Evolutionary conservation across 805 yeast genomes (phyloP).

Genomic region (Pichia manshurica): DNA sequence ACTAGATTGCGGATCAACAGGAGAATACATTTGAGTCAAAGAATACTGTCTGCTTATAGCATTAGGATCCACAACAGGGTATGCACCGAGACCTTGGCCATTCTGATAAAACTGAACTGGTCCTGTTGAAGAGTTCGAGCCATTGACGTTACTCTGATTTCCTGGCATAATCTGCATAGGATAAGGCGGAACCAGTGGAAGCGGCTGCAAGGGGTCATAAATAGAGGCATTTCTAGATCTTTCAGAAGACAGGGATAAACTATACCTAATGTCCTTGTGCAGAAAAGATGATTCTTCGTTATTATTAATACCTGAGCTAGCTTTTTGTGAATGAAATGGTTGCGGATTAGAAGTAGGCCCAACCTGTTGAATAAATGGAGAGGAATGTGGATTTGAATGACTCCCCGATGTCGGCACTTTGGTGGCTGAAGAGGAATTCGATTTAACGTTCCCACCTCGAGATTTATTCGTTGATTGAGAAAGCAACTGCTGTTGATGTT

Average conservation of each 20-base stretch:
- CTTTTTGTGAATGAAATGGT: conserved; percentile 7
- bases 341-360: conserved; percentile 12
- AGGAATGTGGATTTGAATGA: neutral
- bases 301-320: neutral
- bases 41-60: conserved; percentile 8
- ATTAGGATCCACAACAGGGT: conserved; percentile 4
- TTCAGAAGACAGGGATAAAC: conserved; percentile 19
- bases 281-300: conserved; percentile 21
- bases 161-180: neutral
- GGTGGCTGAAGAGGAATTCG: neutral
- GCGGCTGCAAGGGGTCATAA: conserved; percentile 31
- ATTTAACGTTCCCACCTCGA: neutral
- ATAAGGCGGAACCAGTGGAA: conserved; percentile 10
- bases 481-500: conserved; percentile 8
- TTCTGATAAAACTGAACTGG: conserved; percentile 1
- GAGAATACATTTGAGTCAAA: conserved; percentile 10
- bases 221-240: conserved; percentile 37
- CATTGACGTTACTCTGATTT: neutral
- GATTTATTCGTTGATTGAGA: conserved; percentile 5
- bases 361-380: neutral
- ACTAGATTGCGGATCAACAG: neutral
- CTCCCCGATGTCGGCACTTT: neutral
- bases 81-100: neutral
- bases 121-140: neutral
- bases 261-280: conserved; percentile 30